A percentile compares a stretch with the other conserved stretches of the same genome.
Conservation (phyloP, 1,284 basidiomycete genomes). For the Papiliotrema flavescens region DNA sequence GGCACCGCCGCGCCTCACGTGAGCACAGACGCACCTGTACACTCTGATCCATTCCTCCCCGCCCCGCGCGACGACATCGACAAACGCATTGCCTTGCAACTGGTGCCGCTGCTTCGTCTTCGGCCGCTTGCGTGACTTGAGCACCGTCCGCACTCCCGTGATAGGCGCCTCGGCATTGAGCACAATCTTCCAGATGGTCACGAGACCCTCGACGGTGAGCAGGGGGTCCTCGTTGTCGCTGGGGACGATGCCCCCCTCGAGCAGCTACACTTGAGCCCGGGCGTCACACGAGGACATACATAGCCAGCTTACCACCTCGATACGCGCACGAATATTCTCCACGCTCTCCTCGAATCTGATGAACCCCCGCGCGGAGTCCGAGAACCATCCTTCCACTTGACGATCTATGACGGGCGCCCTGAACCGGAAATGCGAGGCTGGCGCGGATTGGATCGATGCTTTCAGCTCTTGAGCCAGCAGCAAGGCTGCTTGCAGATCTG, state of each 20-base stretch:
- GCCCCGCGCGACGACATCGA: conserved; percentile 72
- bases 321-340: conserved; percentile 2
- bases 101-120: conserved; percentile 23
- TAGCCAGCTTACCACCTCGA: conserved; percentile 5
- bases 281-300: not conserved
- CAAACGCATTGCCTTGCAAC: too few relatives aligned
- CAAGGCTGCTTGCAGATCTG: not conserved
- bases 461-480: not conserved
- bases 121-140: conserved; percentile 14
- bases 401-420: conserved; percentile 6
- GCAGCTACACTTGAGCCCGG: not conserved
- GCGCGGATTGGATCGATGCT: not conserved
- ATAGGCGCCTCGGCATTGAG: conserved; percentile 59
- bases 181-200: conserved; percentile 65
- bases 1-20: too few relatives aligned
- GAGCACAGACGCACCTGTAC: conserved; percentile 74
- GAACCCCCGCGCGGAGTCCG: conserved; percentile 13
- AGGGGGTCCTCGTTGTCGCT: conserved; percentile 35
- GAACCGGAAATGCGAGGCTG: not conserved
- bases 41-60: conserved; percentile 73
- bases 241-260: not conserved
- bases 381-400: conserved; percentile 9
- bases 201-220: conserved; percentile 38
- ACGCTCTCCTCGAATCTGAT: conserved; percentile 15
- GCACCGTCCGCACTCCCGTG: conserved; percentile 51